phyloP scores from a whole-genome alignment of 495 filamentous ascomycete genomes.

The Daldinia grandis region DNA sequence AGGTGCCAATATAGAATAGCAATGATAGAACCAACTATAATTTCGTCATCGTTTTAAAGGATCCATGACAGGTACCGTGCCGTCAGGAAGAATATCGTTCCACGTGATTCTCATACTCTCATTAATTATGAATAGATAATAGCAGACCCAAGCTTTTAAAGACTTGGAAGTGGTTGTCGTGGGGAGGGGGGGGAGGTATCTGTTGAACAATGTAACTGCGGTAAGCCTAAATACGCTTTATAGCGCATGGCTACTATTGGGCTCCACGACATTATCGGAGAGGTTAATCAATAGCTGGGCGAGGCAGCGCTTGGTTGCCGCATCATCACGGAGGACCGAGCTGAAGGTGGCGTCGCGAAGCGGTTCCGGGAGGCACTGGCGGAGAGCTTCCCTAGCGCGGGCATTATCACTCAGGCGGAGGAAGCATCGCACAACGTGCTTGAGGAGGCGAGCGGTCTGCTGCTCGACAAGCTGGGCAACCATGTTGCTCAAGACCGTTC shows the following conservation, averaged over 20 bases:
- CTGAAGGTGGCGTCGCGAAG: constrained; percentile 97
- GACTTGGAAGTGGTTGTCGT: background rate
- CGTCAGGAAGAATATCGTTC: background rate
- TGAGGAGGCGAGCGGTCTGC: constrained; percentile 93
- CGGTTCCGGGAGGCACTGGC: constrained; percentile 96
- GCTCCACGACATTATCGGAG: constrained; percentile 86
- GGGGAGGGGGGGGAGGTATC: background rate
- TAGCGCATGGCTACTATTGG: constrained; percentile 45
- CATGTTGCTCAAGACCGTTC: constrained; percentile 98
- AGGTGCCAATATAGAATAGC: background rate
- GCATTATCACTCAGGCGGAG: constrained; percentile 97
- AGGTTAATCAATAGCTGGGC: constrained; percentile 97
- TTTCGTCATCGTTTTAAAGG: too few relatives aligned
- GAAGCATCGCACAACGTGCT: constrained; percentile 98
- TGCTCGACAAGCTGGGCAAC: constrained; percentile 96
- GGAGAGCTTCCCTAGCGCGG: constrained; percentile 90
- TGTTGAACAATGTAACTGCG: background rate
- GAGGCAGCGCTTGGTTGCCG: constrained; percentile 96
- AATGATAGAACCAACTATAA: too few relatives aligned
- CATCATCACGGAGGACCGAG: constrained; percentile 94
- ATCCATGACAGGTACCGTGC: background rate
- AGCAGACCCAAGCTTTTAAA: background rate
- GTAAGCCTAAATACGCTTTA: constrained; percentile 2
- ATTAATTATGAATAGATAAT: background rate
- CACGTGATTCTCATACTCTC: background rate